These are phyloP conservation scores for Coemansia sp. DNA, from an alignment of 192 early-diverging fungal genomes.

Conservation along the genomic window DNA sequence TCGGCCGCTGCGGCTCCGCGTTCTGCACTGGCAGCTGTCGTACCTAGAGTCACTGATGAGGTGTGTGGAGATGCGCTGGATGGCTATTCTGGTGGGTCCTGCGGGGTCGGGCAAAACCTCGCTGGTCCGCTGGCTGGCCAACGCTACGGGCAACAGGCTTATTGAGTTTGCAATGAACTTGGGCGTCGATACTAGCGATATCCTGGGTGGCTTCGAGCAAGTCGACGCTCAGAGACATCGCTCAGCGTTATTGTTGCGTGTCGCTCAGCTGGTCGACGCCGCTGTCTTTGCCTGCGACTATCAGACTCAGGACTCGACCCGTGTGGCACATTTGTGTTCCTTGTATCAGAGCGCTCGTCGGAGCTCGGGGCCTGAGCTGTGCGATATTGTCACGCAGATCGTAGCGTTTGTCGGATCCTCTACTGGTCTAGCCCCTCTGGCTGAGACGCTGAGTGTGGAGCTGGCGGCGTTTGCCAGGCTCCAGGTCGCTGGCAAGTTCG, in stretches of 20 bases:
- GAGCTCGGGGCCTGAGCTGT: conserved; percentile 8
- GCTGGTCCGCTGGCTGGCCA: conserved; percentile 81
- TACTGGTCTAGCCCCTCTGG: neutral
- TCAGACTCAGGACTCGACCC: neutral
- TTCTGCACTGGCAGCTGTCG: conserved; percentile 68
- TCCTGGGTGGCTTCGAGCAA: conserved; percentile 98
- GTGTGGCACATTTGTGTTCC: neutral
- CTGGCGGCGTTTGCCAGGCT: conserved; percentile 14
- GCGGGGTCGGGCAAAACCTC: conserved; percentile 88
- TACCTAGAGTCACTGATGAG: conserved; percentile 80
- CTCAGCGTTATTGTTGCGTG: conserved; percentile 12
- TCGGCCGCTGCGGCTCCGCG: conserved; percentile 54
- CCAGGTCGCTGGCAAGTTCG: conserved; percentile 81
- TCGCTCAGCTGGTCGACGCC: conserved; percentile 8
- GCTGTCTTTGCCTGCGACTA: conserved; percentile 12
- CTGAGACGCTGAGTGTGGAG: neutral
- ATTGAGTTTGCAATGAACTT: conserved; percentile 97
- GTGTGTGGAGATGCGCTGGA: conserved; percentile 89
- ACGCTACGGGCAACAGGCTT: conserved; percentile 79
- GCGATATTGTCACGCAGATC: conserved; percentile 17
- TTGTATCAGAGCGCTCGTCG: conserved; percentile 9
- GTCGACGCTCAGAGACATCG: conserved; percentile 81
- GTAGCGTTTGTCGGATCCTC: neutral
- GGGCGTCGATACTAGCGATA: conserved; percentile 91
- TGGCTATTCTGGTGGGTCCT: conserved; percentile 89